Evolutionary conservation across 345 rosid species (phyloP).

Genomic region (Mercurialis annua): DNA sequence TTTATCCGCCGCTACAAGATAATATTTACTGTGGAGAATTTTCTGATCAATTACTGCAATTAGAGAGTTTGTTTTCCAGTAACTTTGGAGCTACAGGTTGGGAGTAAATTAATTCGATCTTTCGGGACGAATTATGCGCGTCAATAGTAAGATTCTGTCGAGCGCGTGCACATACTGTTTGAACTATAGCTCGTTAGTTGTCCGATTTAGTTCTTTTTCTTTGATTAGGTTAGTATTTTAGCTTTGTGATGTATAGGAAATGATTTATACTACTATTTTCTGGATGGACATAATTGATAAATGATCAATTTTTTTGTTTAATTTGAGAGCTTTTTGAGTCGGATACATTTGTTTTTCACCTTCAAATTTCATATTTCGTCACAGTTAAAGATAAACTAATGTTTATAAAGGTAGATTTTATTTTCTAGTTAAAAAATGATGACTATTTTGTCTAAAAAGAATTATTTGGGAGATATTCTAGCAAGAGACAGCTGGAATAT

Average conservation of each 20-base stretch:
- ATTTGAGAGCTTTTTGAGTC: too few species aligned
- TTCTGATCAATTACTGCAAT: slow-evolving; percentile 17
- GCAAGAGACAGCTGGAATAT: slow-evolving; percentile 2
- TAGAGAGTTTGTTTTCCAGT: slow-evolving; percentile 18
- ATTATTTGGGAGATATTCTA: background rate
- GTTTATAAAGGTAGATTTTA: background rate
- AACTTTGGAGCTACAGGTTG: slow-evolving; percentile 14
- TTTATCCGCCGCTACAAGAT: slow-evolving; percentile 4
- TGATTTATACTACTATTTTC: too few species aligned
- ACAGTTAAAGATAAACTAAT: too few species aligned
- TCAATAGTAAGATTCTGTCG: too few species aligned
- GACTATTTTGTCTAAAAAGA: background rate
- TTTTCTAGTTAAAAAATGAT: background rate
- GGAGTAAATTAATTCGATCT: background rate
- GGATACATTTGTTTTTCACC: too few species aligned
- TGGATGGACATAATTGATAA: too few species aligned
- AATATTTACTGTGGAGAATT: slow-evolving; percentile 4
- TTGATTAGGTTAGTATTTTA: background rate
- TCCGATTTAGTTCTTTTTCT: background rate
- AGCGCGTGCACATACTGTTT: too few species aligned
- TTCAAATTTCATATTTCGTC: too few species aligned
- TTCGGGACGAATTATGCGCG: too few species aligned
- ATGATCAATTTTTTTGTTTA: too few species aligned
- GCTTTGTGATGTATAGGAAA: too few species aligned
- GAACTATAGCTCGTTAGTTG: background rate